These are phyloP conservation scores for Schrenkiella parvula DNA, from an alignment of 345 rosid species.

Conservation along the genomic window DNA sequence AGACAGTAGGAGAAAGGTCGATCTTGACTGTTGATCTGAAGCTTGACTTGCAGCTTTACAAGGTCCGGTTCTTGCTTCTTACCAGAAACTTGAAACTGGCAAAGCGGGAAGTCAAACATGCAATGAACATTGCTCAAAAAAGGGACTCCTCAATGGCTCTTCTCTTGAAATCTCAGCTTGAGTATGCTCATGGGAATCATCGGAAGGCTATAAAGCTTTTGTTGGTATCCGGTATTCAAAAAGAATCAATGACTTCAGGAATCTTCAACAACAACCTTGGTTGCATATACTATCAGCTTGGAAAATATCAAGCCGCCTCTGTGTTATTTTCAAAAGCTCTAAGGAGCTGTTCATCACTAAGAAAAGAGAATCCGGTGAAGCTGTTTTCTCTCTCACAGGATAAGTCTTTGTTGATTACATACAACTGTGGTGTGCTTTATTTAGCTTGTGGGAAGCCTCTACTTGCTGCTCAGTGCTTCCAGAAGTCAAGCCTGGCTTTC, in stretches of 20 bases:
- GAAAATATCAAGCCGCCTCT: constrained; percentile 59
- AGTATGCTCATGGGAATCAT: constrained; percentile 91
- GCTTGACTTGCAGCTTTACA: constrained; percentile 94
- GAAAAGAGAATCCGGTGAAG: constrained; percentile 70
- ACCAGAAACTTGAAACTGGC: constrained; percentile 89
- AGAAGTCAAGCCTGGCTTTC: constrained; percentile 68
- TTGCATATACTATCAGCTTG: constrained; percentile 83
- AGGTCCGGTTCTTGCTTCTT: constrained; percentile 80
- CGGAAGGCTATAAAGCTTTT: constrained; percentile 92
- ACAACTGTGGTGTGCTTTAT: constrained; percentile 82
- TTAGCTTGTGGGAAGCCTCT: constrained; percentile 84
- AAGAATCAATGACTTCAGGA: constrained; percentile 67
- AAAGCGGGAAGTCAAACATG: constrained; percentile 95
- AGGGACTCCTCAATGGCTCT: constrained; percentile 88
- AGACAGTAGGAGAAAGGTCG: constrained; percentile 52
- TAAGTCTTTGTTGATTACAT: constrained; percentile 70
- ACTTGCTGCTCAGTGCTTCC: constrained; percentile 86
- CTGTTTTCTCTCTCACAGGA: constrained; percentile 74
- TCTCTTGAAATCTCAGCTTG: constrained; percentile 92
- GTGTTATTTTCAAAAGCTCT: constrained; percentile 78
- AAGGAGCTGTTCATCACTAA: constrained; percentile 53
- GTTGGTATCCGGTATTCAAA: constrained; percentile 66
- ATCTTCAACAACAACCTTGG: constrained; percentile 89
- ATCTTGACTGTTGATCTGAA: constrained; percentile 65
- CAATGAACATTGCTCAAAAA: constrained; percentile 85